A percentile compares a stretch with the other conserved stretches of the same genome.
phyloP scores from a whole-genome alignment of 164 flowering plant genomes.

The Taxillus chinensis region DNA sequence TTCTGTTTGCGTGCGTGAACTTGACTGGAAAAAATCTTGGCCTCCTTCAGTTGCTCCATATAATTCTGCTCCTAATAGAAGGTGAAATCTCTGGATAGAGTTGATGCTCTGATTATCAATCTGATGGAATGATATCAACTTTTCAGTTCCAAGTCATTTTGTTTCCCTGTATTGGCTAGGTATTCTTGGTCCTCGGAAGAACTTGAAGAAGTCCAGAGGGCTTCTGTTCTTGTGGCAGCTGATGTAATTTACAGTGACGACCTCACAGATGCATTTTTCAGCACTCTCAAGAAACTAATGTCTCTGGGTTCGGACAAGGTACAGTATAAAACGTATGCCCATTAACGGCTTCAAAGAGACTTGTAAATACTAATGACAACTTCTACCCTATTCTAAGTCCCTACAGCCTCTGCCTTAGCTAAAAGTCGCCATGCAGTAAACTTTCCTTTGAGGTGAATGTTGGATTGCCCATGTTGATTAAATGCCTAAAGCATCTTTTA shows the following conservation, averaged over 20 bases:
- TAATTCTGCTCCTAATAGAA: constrained; percentile 15
- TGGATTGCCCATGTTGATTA: too few species aligned
- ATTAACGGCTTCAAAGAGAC: too few species aligned
- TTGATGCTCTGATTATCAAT: background rate
- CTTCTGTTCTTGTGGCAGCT: constrained; percentile 79
- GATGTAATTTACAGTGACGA: constrained; percentile 91
- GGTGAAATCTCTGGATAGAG: constrained; percentile 20
- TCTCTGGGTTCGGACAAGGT: constrained; percentile 58
- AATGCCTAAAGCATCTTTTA: too few species aligned
- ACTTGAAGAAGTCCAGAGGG: constrained; percentile 47
- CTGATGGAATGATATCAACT: background rate
- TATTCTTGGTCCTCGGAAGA: constrained; percentile 59
- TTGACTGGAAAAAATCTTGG: constrained; percentile 74
- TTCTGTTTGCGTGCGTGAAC: constrained; percentile 66
- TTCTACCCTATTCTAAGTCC: too few species aligned
- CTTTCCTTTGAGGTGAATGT: too few species aligned
- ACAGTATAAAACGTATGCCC: background rate
- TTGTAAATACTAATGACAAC: too few species aligned
- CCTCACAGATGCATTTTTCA: constrained; percentile 67
- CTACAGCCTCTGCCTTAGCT: too few species aligned
- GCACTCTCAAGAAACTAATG: constrained; percentile 50
- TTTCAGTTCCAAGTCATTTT: background rate
- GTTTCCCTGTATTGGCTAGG: constrained; percentile 15
- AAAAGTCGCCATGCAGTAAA: too few species aligned
- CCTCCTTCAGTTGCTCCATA: constrained; percentile 32